These are phyloP conservation scores for Ophiocordyceps camponoti-saundersi DNA, from an alignment of 2,329 filamentous ascomycete species.

Conservation along the genomic window DNA sequence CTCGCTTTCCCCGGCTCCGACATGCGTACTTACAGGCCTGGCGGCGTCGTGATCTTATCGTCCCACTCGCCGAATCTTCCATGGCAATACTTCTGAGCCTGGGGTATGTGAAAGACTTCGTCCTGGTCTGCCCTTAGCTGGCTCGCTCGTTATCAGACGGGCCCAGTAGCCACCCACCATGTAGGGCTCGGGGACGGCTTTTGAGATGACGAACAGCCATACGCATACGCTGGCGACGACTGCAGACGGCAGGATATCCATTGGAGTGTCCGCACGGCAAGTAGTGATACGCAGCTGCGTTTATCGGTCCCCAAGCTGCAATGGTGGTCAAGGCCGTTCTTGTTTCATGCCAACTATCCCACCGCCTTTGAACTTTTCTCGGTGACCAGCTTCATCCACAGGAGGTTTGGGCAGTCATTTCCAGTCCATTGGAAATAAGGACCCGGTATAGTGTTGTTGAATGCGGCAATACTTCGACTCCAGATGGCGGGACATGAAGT, in stretches of 20 bases:
- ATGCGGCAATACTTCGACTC: no score
- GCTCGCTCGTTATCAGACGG: not conserved
- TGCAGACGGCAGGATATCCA: conserved; percentile 3
- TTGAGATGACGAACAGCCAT: conserved; percentile 10
- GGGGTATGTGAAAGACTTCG: conserved; percentile 77
- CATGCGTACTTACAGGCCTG: conserved; percentile 52
- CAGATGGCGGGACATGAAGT: not conserved
- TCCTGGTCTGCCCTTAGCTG: conserved; percentile 35
- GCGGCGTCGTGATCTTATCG: conserved; percentile 92
- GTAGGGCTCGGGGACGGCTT: conserved; percentile 32
- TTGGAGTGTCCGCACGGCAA: not conserved
- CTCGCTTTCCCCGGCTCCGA: not conserved
- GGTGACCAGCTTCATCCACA: not conserved
- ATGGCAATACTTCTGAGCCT: conserved; percentile 74
- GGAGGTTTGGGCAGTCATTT: not conserved
- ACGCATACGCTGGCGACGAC: conserved; percentile 7
- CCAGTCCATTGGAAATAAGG: no score
- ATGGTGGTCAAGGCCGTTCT: not conserved
- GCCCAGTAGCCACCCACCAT: conserved; percentile 19
- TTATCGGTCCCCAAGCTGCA: not conserved
- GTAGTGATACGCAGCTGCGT: not conserved
- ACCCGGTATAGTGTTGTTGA: no score
- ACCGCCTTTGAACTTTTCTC: not conserved
- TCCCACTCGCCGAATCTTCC: conserved; percentile 70
- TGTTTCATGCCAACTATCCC: not conserved